Evolutionary conservation across 179 eudicot genomes (phyloP).

Genomic region (Nepenthes alata): DNA sequence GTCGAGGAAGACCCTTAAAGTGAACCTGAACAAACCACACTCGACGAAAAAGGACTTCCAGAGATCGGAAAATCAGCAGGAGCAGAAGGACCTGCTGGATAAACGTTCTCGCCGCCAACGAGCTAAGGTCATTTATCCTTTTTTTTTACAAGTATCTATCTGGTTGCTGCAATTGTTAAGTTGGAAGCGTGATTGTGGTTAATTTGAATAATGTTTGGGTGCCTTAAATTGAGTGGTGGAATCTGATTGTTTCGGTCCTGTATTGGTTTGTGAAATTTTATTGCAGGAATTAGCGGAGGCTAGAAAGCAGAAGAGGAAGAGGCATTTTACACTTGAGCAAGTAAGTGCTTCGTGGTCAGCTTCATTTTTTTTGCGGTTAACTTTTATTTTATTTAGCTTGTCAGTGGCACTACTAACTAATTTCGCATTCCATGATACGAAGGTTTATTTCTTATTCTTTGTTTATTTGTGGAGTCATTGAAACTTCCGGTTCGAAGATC

Average conservation of each 20-base stretch:
- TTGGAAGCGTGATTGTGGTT: not conserved
- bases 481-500: not conserved
- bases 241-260: too few relatives aligned
- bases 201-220: not conserved
- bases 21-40: not conserved
- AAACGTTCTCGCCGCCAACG: not conserved
- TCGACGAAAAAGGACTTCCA: not conserved
- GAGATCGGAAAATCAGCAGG: not conserved
- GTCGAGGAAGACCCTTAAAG: not conserved
- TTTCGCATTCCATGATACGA: too few relatives aligned
- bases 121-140: not conserved
- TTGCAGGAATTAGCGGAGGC: constrained; percentile 70
- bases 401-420: not conserved
- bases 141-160: not conserved
- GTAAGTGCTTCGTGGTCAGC: constrained; percentile 20
- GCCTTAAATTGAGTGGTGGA: not conserved
- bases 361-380: not conserved
- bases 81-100: not conserved
- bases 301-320: constrained; percentile 88
- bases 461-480: not conserved
- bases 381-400: not conserved
- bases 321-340: constrained; percentile 71
- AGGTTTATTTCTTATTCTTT: not conserved
- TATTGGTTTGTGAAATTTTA: not conserved
- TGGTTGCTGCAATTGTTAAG: too few relatives aligned